A percentile compares a stretch with the other conserved stretches of the same genome.
These are phyloP conservation scores for Lavandula angustifolia DNA, from an alignment of 257 asterid genomes.

Conservation along the genomic window DNA sequence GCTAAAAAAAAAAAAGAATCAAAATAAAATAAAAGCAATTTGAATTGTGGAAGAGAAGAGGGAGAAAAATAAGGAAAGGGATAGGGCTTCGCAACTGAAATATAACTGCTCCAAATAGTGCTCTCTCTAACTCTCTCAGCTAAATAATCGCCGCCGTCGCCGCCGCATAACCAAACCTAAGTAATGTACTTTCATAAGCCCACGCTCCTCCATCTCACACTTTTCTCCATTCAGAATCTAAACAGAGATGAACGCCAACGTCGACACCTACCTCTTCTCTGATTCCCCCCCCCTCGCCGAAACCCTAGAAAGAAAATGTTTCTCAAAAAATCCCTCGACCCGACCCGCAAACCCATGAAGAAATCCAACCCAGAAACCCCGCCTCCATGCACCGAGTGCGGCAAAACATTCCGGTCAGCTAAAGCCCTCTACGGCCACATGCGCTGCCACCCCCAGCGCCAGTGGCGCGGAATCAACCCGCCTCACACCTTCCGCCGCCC, in stretches of 20 bases:
- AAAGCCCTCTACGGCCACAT: slow-evolving; percentile 97
- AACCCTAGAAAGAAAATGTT: slow-evolving; percentile 56
- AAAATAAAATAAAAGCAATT: neutral
- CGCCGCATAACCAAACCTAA: neutral
- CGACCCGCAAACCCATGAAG: slow-evolving; percentile 43
- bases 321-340: slow-evolving; percentile 38
- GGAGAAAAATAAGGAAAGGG: slow-evolving; percentile 17
- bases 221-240: neutral
- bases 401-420: slow-evolving; percentile 71
- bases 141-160: slow-evolving; percentile 22
- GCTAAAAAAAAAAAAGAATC: neutral
- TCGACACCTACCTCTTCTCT: slow-evolving; percentile 15
- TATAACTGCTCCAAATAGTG: slow-evolving; percentile 24
- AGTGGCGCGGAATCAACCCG: slow-evolving; percentile 88
- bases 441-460: slow-evolving; percentile 98
- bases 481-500: slow-evolving; percentile 43
- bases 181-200: slow-evolving; percentile 1
- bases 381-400: slow-evolving; percentile 79
- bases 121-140: slow-evolving; percentile 4
- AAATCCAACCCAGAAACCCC: slow-evolving; percentile 43
- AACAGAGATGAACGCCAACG: slow-evolving; percentile 27
- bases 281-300: slow-evolving; percentile 30
- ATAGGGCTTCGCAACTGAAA: slow-evolving; percentile 31
- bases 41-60: neutral
- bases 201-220: slow-evolving; percentile 28